A percentile compares a stretch with the other conserved stretches of the same genome.
These are phyloP conservation scores for Jamesozyma hellenica DNA, from an alignment of 805 yeast genomes.

Conservation along the genomic window DNA sequence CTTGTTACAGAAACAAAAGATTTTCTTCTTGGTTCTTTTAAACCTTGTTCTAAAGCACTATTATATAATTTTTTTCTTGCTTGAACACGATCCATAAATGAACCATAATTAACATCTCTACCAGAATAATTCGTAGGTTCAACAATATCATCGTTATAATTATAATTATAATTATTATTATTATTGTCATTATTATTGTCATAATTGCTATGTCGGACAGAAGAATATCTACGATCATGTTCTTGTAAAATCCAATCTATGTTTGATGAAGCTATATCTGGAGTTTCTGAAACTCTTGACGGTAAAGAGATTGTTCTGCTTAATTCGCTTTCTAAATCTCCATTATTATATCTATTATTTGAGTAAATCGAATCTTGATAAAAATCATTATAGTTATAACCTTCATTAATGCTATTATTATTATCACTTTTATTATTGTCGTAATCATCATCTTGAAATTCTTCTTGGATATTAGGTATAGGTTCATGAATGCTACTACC, in stretches of 20 bases:
- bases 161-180: not conserved
- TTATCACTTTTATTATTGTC: constrained; percentile 5
- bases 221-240: constrained; percentile 32
- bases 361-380: constrained; percentile 2
- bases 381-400: not conserved
- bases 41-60: constrained; percentile 2
- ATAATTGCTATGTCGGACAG: constrained; percentile 6
- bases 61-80: constrained; percentile 10
- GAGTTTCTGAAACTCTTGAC: constrained; percentile 31
- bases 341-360: constrained; percentile 1
- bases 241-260: constrained; percentile 33
- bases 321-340: constrained; percentile 26
- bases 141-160: not conserved
- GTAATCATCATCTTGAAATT: constrained; percentile 16
- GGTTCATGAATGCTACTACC: constrained; percentile 22
- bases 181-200: not conserved
- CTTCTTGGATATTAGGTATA: constrained; percentile 8
- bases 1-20: constrained; percentile 25
- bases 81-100: constrained; percentile 25
- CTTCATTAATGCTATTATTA: too few species aligned
- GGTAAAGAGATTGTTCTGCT: constrained; percentile 36
- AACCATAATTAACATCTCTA: constrained; percentile 22
- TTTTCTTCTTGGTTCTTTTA: constrained; percentile 13
- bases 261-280: constrained; percentile 27
- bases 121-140: constrained; percentile 2